Conservation (phyloP, 2,329 filamentous ascomycete species). For the Geosmithia flava region DNA sequence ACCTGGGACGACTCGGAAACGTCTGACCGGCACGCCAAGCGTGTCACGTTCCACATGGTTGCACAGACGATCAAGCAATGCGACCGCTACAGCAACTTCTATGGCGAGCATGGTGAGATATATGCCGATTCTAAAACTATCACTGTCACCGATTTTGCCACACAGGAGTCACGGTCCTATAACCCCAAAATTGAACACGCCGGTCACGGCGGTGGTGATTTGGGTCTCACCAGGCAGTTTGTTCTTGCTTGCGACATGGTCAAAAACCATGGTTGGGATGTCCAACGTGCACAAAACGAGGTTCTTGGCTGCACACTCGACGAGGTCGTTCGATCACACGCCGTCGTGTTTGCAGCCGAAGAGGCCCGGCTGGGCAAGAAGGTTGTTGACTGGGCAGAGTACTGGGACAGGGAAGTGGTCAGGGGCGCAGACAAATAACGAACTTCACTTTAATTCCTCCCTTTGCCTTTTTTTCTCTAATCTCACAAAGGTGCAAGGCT, state of each 20-base stretch:
- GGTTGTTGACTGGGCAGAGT: constrained; percentile 62
- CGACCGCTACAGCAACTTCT: constrained; percentile 71
- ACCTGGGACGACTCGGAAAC: constrained; percentile 50
- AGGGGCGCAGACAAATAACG: constrained; percentile 3
- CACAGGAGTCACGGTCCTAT: constrained; percentile 17
- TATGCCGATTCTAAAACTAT: constrained; percentile 73
- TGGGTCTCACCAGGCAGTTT: constrained; percentile 65
- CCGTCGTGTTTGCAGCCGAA: constrained; percentile 88
- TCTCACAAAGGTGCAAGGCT: neutral
- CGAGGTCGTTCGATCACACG: constrained; percentile 81
- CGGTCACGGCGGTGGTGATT: constrained; percentile 27
- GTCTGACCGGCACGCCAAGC: constrained; percentile 46
- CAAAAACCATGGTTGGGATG: constrained; percentile 54
- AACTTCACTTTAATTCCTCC: neutral
- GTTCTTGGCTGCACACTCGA: constrained; percentile 75
- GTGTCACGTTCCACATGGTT: constrained; percentile 86
- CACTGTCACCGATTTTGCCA: constrained; percentile 49
- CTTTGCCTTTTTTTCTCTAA: neutral
- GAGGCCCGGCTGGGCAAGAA: constrained; percentile 60
- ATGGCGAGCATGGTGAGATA: constrained; percentile 78
- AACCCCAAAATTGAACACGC: constrained; percentile 19
- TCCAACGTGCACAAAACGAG: constrained; percentile 58
- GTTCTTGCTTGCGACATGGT: constrained; percentile 71
- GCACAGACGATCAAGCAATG: constrained; percentile 82
- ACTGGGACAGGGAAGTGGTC: constrained; percentile 47